phyloP scores from a whole-genome alignment of 1,284 basidiomycete species.

The Ganoderma resinaceum region DNA sequence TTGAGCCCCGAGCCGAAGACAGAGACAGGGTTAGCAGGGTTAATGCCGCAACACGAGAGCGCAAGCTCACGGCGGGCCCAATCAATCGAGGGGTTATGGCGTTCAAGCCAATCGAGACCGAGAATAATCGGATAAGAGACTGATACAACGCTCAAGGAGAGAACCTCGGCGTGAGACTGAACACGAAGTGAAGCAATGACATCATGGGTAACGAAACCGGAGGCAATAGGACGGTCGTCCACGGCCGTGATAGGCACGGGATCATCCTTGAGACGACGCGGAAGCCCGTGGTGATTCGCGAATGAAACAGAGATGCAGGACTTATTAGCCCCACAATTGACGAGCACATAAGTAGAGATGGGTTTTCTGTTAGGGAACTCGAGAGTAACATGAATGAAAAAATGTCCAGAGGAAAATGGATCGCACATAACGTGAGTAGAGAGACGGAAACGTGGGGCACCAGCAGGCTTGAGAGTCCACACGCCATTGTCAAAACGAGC shows the following conservation, averaged over 20 bases:
- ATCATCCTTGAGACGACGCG: constrained; percentile 34
- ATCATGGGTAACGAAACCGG: constrained; percentile 46
- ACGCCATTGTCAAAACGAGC: constrained; percentile 8
- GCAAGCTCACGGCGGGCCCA: constrained; percentile 27
- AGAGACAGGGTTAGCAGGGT: constrained; percentile 26
- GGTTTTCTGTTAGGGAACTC: constrained; percentile 39
- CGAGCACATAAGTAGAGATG: constrained; percentile 40
- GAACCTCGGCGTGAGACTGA: constrained; percentile 33
- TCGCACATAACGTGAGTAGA: constrained; percentile 20
- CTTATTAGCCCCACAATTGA: constrained; percentile 44
- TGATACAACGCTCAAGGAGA: constrained; percentile 28
- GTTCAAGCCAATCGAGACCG: constrained; percentile 34
- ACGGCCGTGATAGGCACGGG: constrained; percentile 44
- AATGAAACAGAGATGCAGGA: constrained; percentile 47
- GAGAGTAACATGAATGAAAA: constrained; percentile 43
- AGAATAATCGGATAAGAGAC: constrained; percentile 33
- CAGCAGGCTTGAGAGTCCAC: neutral
- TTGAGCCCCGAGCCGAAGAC: constrained; percentile 37
- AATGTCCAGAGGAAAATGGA: constrained; percentile 38
- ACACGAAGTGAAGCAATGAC: constrained; percentile 38
- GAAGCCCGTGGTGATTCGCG: constrained; percentile 39
- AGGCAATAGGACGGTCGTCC: constrained; percentile 45
- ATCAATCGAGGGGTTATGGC: constrained; percentile 36
- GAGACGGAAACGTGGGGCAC: constrained; percentile 20
- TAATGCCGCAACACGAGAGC: constrained; percentile 38